A percentile compares a stretch with the other conserved stretches of the same genome.
Conservation (phyloP, 116 monocot genomes). For the Iris pallida region DNA sequence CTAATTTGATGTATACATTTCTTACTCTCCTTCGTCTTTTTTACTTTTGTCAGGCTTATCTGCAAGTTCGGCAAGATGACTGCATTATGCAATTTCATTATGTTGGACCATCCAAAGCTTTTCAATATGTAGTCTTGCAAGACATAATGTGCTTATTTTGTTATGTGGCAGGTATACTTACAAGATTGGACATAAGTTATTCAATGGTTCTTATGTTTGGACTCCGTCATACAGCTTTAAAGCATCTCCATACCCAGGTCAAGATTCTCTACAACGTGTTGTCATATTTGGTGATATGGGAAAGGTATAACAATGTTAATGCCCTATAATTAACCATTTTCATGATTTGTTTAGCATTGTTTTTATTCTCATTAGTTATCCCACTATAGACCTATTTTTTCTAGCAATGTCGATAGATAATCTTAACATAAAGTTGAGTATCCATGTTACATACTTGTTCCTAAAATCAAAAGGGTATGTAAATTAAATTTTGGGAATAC, state of each 20-base stretch:
- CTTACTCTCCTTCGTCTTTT: background rate
- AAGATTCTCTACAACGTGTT: conserved; percentile 68
- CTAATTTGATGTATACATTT: conserved; percentile 41
- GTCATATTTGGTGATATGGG: conserved; percentile 94
- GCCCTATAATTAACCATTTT: too few species aligned
- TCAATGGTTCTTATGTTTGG: conserved; percentile 69
- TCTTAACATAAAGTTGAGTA: too few species aligned
- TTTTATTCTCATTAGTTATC: too few species aligned
- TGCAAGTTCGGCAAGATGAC: background rate
- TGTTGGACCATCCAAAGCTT: too few species aligned
- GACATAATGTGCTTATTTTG: background rate
- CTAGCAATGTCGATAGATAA: too few species aligned
- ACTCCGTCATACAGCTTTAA: conserved; percentile 55
- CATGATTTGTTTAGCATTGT: too few species aligned
- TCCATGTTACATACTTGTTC: too few species aligned
- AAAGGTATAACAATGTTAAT: conserved; percentile 42
- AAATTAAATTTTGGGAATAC: too few species aligned
- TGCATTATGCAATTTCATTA: background rate
- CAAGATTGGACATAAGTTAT: conserved; percentile 70
- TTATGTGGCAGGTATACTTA: conserved; percentile 59
- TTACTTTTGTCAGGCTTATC: too few species aligned
- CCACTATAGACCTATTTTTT: too few species aligned
- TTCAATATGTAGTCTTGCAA: too few species aligned
- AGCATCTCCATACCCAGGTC: conserved; percentile 83
- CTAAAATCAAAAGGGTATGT: too few species aligned